Percentiles rank a stretch among this genome's conserved stretches.
These are phyloP conservation scores for Solanum megistacrolobum DNA, from an alignment of 257 asterid species.

Conservation along the genomic window DNA sequence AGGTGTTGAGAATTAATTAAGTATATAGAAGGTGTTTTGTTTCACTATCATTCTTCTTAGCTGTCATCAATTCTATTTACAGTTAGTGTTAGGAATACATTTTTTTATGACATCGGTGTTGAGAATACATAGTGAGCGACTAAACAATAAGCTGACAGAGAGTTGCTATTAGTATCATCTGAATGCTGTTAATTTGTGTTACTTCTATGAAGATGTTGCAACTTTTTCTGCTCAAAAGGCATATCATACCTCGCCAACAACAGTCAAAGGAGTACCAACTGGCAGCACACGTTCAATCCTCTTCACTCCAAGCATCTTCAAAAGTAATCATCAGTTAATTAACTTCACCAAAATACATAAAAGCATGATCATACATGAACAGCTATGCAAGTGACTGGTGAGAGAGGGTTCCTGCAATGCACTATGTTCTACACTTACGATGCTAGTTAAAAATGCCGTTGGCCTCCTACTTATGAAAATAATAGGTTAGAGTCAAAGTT, in stretches of 20 bases:
- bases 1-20: not conserved
- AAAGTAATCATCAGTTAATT: constrained; percentile 7
- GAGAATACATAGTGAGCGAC: not conserved
- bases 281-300: constrained; percentile 96
- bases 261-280: constrained; percentile 88
- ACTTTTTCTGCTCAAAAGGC: not conserved
- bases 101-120: not conserved
- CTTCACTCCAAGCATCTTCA: constrained; percentile 97
- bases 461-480: not conserved
- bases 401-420: not conserved
- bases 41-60: not conserved
- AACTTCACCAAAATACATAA: constrained; percentile 1
- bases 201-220: not conserved
- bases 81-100: not conserved
- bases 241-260: constrained; percentile 90
- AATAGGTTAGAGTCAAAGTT: not conserved
- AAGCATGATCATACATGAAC: not conserved
- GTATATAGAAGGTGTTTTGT: not conserved
- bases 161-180: not conserved
- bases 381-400: not conserved
- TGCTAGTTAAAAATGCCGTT: not conserved
- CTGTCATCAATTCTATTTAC: not conserved
- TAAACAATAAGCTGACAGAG: not conserved
- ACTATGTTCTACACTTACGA: not conserved
- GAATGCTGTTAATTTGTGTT: not conserved